phyloP scores from a whole-genome alignment of 163 green algal species.

The Scenedesmus sp. region DNA sequence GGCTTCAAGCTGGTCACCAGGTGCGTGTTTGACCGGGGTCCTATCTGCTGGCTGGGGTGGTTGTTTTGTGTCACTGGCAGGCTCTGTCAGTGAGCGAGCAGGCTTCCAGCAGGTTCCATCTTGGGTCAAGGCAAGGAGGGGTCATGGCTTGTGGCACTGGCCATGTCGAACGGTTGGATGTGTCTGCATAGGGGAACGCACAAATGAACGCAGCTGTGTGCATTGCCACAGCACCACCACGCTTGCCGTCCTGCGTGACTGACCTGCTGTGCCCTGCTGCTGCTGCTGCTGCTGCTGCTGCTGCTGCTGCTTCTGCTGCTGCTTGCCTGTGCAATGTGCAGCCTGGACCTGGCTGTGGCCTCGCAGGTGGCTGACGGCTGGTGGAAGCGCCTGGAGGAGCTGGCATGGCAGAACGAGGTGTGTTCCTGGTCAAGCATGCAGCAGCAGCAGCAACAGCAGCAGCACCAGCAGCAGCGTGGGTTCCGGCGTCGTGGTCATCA shows the following conservation, averaged over 20 bases:
- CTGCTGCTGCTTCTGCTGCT: not conserved
- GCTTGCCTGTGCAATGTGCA: slow-evolving; percentile 36
- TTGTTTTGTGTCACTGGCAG: too few species aligned
- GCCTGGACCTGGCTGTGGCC: slow-evolving; percentile 85
- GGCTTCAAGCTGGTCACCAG: too few species aligned
- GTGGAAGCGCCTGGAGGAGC: slow-evolving; percentile 68
- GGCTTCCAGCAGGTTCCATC: too few species aligned
- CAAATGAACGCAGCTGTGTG: not conserved
- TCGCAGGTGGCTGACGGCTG: slow-evolving; percentile 68
- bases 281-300: not conserved
- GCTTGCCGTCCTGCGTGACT: not conserved
- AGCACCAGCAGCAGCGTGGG: not conserved
- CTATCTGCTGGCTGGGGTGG: too few species aligned
- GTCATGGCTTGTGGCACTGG: too few species aligned
- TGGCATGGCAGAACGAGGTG: slow-evolving; percentile 57
- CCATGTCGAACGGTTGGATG: too few species aligned
- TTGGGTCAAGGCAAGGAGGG: too few species aligned
- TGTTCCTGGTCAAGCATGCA: not conserved
- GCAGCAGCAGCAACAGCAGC: not conserved
- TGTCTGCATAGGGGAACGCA: too few species aligned
- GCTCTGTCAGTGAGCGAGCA: too few species aligned
- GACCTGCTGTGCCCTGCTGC: not conserved
- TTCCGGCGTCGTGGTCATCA: too few species aligned
- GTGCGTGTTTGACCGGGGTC: not conserved
- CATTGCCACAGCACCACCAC: not conserved